Evolutionary conservation across 441 rosid genomes (phyloP), one percentile per base, ranked within the genome.

Genomic region (Brassica balearica): DNA sequence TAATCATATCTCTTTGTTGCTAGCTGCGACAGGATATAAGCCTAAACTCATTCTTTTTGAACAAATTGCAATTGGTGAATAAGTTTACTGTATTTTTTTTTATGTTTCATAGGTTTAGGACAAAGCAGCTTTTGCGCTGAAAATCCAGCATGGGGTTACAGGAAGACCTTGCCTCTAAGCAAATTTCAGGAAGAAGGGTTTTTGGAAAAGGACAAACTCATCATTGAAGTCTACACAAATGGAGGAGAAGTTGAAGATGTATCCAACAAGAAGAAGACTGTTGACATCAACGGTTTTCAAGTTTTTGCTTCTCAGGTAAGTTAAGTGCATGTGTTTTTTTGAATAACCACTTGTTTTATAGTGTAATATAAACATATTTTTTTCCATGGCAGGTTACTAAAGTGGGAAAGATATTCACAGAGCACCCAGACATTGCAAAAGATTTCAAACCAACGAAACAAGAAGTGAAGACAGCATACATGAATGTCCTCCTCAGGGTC

Each of bases 261-360:
- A 60, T 61, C 69, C 19, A n/a, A 48, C 53, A 61, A 55, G 11
- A 27, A 76, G 17, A 43, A 77, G 66, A 71, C 11, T 55, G 59
- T 51, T 19, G 67, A 65, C 15, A 9, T 56, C 41, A 25, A 55
- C 1, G 51, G 34, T 38, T 64, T 43, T n/a, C 67, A 27, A 14
- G 81, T 56, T 71, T 8, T 55, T 77, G 70, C 76, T 69, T 70
- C 75, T 36, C 74, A 78, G 32, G 74, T 61, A 72, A 63, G 29
- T 22, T 68, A 11, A 7, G 12, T 17, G 51, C 3, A 17, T 43
- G n/a, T 43, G 51, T 43, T 67, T 32, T 67, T 56, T 32, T 41
- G 12, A 48, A 32, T 68, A 17, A 9, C 19, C 36, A 19, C 34
- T 65, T 19, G 55, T 29, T 48, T 69, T 69, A 0, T 14, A 61